These are phyloP conservation scores for Colletotrichum zoysiae DNA, from an alignment of 2,329 filamentous ascomycete species.

Conservation along the genomic window DNA sequence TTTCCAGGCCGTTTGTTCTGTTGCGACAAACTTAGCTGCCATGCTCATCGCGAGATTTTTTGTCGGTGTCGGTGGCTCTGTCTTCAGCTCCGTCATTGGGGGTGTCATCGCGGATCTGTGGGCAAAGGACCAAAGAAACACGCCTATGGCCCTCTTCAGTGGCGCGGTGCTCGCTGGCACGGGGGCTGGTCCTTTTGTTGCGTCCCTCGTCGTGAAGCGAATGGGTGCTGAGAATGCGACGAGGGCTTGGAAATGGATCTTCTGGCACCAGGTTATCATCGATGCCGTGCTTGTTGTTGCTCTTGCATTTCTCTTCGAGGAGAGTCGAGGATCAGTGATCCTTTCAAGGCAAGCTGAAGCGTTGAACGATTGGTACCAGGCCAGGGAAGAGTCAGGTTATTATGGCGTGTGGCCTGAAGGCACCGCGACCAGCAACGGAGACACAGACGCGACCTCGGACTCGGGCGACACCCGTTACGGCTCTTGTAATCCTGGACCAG, in stretches of 20 bases:
- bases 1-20: slow-evolving; percentile 79
- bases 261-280: slow-evolving; percentile 85
- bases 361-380: slow-evolving; percentile 84
- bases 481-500: slow-evolving; percentile 16
- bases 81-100: slow-evolving; percentile 91
- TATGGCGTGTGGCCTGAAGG: slow-evolving; percentile 59
- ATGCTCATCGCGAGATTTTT: slow-evolving; percentile 84
- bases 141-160: slow-evolving; percentile 91
- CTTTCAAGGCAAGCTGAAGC: slow-evolving; percentile 79
- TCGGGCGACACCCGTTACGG: slow-evolving; percentile 25
- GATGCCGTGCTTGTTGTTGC: slow-evolving; percentile 72
- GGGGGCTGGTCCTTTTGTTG: slow-evolving; percentile 80
- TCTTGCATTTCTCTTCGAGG: slow-evolving; percentile 79
- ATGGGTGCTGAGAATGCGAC: slow-evolving; percentile 56
- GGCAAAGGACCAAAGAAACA: slow-evolving; percentile 82
- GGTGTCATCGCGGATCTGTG: slow-evolving; percentile 92
- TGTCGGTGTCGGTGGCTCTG: slow-evolving; percentile 80
- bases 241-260: slow-evolving; percentile 79
- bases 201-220: slow-evolving; percentile 75
- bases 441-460: slow-evolving; percentile 10
- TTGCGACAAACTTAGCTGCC: slow-evolving; percentile 76
- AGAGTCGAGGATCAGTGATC: slow-evolving; percentile 85
- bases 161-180: slow-evolving; percentile 83
- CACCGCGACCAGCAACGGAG: slow-evolving; percentile 24
- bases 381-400: slow-evolving; percentile 74